Evolutionary conservation across 352 stramenopile genomes (phyloP), one percentile per base, ranked within the genome.

Genomic region (Phytophthora agathidicida): DNA sequence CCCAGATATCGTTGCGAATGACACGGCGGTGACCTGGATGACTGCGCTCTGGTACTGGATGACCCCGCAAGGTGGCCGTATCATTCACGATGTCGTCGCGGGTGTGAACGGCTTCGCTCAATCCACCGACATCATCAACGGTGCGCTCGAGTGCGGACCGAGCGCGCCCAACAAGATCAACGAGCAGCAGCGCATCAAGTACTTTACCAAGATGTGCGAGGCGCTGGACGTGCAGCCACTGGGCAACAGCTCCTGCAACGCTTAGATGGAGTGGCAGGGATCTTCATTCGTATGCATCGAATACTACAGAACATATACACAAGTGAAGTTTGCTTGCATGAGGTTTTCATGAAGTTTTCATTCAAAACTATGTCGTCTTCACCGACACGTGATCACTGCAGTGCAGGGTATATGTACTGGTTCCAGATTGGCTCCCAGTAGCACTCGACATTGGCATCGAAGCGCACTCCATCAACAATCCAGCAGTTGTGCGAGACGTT

Each of bases 341-440:
- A 7, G 5, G 7, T 10, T 35, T 41, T 42, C 38, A 6, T 41
- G 17, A 11, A 38, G 11, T 20, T 38, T 45, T 27, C 31, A 36
- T 42, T 55, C 14, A 23, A 45, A 45, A 24, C 17, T 39, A 28
- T 39, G 16, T 14, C 10, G n/a, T n/a, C n/a, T n/a, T n/a, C n/a
- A n/a, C n/a, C n/a, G n/a, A n/a, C n/a, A n/a, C n/a, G n/a, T n/a
- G n/a, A n/a, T n/a, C 37, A 45, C 23, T 64, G 45, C 37, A 64
- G 22, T 7, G 55, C 22, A 4, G 44, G 55, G 38, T 88, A 78
- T 23, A 90, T 58, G 71, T 97, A 98, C 66, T 97, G 78, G 71
- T 99, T 91, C 50, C 66, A 71, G 75, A 98, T 93, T 20, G 67
- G 76, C 56, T 91, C 82, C 31, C 55, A 64, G 24, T 60, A 42